A percentile compares a stretch with the other conserved stretches of the same genome.
Conservation (phyloP, 257 asterid genomes). For the Solanum megistacrolobum region DNA sequence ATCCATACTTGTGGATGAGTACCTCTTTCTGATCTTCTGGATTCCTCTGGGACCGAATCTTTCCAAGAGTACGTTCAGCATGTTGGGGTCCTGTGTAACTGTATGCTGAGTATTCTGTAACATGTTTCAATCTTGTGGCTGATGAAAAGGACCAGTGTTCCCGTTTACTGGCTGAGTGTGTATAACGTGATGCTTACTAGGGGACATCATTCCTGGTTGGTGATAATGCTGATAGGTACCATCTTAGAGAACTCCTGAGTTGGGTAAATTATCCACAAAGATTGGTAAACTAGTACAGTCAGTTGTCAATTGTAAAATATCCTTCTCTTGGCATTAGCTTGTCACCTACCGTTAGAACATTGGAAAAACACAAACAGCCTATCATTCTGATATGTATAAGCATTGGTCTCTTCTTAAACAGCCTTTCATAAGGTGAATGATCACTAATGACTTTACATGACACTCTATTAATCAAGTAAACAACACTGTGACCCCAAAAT, state of each 20-base stretch:
- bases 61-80: neutral
- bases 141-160: neutral
- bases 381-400: neutral
- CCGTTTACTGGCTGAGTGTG: neutral
- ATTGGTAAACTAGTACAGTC: neutral
- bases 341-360: neutral
- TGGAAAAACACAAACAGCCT: neutral
- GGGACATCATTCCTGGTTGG: neutral
- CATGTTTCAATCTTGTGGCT: neutral
- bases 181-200: neutral
- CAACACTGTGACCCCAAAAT: neutral
- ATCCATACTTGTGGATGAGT: neutral
- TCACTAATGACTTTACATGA: neutral
- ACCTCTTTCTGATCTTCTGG: neutral
- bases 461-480: neutral
- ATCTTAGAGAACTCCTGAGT: neutral
- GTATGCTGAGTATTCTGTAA: neutral
- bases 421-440: neutral
- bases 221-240: neutral
- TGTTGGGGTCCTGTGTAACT: neutral
- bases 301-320: too few relatives aligned
- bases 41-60: neutral
- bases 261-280: neutral
- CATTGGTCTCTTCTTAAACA: neutral
- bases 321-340: neutral